Evolutionary conservation across 805 yeast species (phyloP).

Genomic region (Kazachstania martiniae): DNA sequence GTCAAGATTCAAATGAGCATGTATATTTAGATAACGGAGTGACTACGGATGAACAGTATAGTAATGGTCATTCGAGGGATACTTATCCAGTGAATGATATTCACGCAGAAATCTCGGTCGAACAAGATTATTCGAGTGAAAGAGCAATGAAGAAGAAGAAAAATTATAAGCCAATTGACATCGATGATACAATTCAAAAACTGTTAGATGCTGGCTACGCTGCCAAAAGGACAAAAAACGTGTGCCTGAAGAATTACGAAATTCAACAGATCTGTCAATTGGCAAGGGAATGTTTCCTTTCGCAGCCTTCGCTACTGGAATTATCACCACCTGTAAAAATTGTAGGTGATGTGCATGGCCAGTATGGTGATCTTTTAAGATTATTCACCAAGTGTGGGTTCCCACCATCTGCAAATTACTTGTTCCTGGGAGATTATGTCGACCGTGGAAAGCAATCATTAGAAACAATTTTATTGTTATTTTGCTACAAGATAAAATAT

Average conservation of each 20-base stretch:
- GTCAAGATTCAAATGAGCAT: background rate
- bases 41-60: background rate
- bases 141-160: conserved; percentile 12
- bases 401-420: conserved; percentile 87
- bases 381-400: conserved; percentile 93
- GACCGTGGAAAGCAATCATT: conserved; percentile 95
- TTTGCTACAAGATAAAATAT: conserved; percentile 91
- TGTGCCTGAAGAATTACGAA: conserved; percentile 84
- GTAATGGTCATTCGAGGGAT: background rate
- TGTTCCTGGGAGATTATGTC: conserved; percentile 92
- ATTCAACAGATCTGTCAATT: conserved; percentile 76
- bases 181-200: conserved; percentile 85
- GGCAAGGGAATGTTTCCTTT: conserved; percentile 79
- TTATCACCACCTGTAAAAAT: conserved; percentile 72
- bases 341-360: conserved; percentile 95
- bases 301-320: conserved; percentile 85
- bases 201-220: conserved; percentile 91
- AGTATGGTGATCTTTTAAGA: conserved; percentile 82
- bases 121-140: background rate
- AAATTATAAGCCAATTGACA: conserved; percentile 33
- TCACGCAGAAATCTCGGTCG: too few relatives aligned
- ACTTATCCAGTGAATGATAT: background rate
- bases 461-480: conserved; percentile 77
- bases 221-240: conserved; percentile 82
- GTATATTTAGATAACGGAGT: background rate